A percentile compares a stretch with the other conserved stretches of the same genome.
These are phyloP conservation scores for Trichosporon ovoides DNA, from an alignment of 1,284 basidiomycete genomes.

Conservation along the genomic window DNA sequence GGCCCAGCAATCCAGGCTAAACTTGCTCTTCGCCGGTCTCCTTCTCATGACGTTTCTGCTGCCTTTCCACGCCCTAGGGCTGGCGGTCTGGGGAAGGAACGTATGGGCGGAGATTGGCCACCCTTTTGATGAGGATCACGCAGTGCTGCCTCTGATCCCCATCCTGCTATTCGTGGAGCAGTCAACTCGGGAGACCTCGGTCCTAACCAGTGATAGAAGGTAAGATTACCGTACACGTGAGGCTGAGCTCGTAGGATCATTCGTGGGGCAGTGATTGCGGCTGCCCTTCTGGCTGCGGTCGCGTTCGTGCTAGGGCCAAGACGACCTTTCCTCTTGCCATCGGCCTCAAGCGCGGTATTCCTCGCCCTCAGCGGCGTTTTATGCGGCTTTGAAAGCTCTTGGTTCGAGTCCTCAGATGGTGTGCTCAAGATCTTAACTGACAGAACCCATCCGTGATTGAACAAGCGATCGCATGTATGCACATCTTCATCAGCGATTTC, in stretches of 20 bases:
- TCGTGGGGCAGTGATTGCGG: neutral
- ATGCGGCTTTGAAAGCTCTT: neutral
- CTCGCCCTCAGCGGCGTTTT: neutral
- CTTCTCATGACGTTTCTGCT: constrained; percentile 77
- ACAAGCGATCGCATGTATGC: no score
- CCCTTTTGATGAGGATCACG: constrained; percentile 24
- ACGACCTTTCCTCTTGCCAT: neutral
- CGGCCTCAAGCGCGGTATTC: neutral
- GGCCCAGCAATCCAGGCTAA: neutral
- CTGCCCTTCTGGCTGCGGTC: neutral
- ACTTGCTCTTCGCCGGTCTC: constrained; percentile 56
- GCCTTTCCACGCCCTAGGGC: constrained; percentile 69
- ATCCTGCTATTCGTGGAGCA: constrained; percentile 43
- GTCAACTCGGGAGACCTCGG: neutral
- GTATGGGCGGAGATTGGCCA: constrained; percentile 28
- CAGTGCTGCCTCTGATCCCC: constrained; percentile 22
- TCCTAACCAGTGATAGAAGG: neutral
- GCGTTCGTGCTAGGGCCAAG: neutral
- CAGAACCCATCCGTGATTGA: no score
- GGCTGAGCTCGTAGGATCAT: neutral
- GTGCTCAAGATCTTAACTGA: no score
- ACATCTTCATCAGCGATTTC: no score
- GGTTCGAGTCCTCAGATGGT: no score
- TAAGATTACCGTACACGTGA: neutral
- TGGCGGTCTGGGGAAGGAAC: constrained; percentile 87